Conservation (phyloP, 495 filamentous ascomycete genomes). For the Friedmanniomyces simplex region DNA sequence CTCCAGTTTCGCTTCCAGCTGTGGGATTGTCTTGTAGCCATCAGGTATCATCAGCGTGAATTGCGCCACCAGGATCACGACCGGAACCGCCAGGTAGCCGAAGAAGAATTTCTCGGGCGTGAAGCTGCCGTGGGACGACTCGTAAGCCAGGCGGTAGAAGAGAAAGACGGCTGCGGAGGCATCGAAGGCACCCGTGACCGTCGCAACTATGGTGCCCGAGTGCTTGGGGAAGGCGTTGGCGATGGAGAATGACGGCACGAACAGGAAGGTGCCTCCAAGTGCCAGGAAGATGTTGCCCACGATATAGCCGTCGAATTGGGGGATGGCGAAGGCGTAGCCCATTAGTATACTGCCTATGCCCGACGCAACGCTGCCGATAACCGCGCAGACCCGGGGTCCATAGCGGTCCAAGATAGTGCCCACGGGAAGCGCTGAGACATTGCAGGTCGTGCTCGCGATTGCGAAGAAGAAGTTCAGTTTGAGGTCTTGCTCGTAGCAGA, state of each 20-base stretch:
- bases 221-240: conserved; percentile 78
- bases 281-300: conserved; percentile 72
- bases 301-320: conserved; percentile 61
- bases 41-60: conserved; percentile 63
- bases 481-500: conserved; percentile 68
- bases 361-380: conserved; percentile 61
- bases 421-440: conserved; percentile 71
- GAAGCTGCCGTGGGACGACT: conserved; percentile 49
- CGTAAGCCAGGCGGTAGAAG: conserved; percentile 65
- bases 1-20: conserved; percentile 65
- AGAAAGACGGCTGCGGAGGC: conserved; percentile 78
- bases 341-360: conserved; percentile 58
- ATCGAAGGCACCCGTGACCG: conserved; percentile 84
- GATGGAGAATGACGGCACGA: conserved; percentile 83
- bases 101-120: conserved; percentile 65
- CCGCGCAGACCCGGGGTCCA: conserved; percentile 65
- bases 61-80: conserved; percentile 57
- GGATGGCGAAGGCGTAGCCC: conserved; percentile 52
- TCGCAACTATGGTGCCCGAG: conserved; percentile 73
- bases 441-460: conserved; percentile 55
- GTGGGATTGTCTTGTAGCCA: conserved; percentile 82
- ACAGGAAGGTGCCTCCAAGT: conserved; percentile 78
- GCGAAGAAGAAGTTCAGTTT: conserved; percentile 30
- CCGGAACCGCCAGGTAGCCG: conserved; percentile 64
- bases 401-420: conserved; percentile 78